These are phyloP conservation scores for Pilobolus umbonatus DNA, from an alignment of 192 early-diverging fungal genomes.

Conservation along the genomic window DNA sequence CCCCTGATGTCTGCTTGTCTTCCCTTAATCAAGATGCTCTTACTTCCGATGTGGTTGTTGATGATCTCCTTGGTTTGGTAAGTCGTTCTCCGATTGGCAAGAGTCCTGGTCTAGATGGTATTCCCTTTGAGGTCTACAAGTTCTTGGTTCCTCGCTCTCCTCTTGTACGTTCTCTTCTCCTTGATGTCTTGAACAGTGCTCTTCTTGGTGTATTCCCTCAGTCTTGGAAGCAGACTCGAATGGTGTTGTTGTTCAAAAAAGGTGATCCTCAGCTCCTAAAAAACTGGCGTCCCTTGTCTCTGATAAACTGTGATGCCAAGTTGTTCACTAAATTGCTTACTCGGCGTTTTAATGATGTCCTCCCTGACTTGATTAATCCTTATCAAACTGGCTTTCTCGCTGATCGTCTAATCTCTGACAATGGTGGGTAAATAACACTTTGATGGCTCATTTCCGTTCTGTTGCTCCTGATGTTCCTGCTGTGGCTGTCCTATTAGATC, in stretches of 20 bases:
- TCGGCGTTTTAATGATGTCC: background rate
- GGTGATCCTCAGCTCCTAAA: slow-evolving; percentile 1
- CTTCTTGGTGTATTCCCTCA: background rate
- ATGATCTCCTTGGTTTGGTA: background rate
- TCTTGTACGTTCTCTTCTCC: background rate
- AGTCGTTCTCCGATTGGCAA: background rate
- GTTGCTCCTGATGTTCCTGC: background rate
- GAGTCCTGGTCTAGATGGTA: slow-evolving; percentile 13
- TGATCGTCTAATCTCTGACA: background rate
- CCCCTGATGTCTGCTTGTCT: background rate
- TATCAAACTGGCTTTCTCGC: background rate
- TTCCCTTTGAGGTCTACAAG: background rate
- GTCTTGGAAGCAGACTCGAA: slow-evolving; percentile 13
- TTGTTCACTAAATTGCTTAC: background rate
- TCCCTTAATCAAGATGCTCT: too few species aligned
- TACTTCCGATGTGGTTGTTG: background rate
- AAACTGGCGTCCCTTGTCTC: background rate
- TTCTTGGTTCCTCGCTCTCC: background rate
- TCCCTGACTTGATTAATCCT: background rate
- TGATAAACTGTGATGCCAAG: background rate
- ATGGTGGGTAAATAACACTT: background rate
- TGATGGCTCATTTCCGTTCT: slow-evolving; percentile 12
- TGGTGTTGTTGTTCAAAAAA: slow-evolving; percentile 27
- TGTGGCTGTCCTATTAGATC: slow-evolving; percentile 11
- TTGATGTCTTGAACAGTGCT: background rate